These are phyloP conservation scores for Aureobasidium zeae DNA, from an alignment of 2,329 filamentous ascomycete species.

Conservation along the genomic window DNA sequence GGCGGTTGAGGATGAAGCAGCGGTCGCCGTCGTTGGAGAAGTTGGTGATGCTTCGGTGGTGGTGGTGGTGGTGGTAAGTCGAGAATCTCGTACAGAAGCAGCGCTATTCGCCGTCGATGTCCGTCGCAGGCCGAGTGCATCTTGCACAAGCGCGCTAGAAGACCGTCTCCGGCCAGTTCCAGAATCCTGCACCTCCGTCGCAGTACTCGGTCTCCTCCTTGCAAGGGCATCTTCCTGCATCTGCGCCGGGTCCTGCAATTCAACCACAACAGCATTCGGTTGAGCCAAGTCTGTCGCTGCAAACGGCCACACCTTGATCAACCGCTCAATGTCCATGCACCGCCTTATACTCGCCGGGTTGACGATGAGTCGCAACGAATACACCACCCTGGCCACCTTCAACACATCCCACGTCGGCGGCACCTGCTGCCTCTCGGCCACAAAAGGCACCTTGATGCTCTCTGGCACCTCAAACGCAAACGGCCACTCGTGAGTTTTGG, in stretches of 20 bases:
- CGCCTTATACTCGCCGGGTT: neutral
- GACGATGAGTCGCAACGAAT: neutral
- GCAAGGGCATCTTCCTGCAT: too few relatives aligned
- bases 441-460: slow-evolving; percentile 4
- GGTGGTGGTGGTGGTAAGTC: neutral
- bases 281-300: too few relatives aligned
- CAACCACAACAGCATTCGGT: too few relatives aligned
- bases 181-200: too few relatives aligned
- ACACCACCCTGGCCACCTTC: neutral
- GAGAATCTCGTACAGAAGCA: neutral
- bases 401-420: slow-evolving; percentile 2
- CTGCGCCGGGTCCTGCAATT: too few relatives aligned
- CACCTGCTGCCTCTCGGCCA: neutral
- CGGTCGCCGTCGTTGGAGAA: too few relatives aligned
- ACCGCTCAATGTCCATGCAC: neutral
- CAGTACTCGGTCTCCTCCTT: too few relatives aligned
- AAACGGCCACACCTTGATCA: neutral
- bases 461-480: neutral
- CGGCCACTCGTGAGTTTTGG: slow-evolving; percentile 1
- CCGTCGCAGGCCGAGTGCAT: too few relatives aligned
- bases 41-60: too few relatives aligned
- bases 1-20: neutral
- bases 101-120: too few relatives aligned
- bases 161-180: too few relatives aligned
- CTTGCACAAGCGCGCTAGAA: too few relatives aligned